These are phyloP conservation scores for Przewalskia tangutica DNA, from an alignment of 257 asterid species.

Conservation along the genomic window DNA sequence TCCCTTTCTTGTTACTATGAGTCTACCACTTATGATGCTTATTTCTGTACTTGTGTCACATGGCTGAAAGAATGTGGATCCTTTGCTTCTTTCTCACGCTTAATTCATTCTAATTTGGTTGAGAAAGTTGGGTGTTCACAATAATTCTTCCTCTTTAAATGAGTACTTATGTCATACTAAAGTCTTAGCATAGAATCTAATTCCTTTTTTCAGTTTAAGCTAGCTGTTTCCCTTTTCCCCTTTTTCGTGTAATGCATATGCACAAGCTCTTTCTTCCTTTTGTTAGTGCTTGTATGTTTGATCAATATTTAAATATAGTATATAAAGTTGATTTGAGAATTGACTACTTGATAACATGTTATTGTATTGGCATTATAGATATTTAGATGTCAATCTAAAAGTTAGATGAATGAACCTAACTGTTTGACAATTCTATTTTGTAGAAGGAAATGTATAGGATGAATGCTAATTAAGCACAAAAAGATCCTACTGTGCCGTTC, in stretches of 20 bases:
- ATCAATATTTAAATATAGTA: background rate
- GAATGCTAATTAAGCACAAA: conserved; percentile 12
- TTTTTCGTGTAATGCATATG: background rate
- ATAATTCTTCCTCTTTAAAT: background rate
- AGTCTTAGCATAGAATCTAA: conserved; percentile 25
- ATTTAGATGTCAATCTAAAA: background rate
- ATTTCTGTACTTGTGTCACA: background rate
- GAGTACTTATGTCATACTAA: conserved; percentile 5
- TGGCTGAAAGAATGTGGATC: background rate
- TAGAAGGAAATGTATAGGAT: conserved; percentile 7
- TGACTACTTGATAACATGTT: background rate
- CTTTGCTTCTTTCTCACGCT: background rate
- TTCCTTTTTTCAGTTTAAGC: conserved; percentile 14
- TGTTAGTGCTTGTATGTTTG: background rate
- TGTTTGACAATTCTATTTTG: background rate
- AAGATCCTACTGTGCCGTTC: conserved; percentile 6
- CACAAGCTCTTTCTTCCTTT: background rate
- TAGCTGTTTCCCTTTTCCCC: conserved; percentile 9
- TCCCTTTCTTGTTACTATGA: background rate
- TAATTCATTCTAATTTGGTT: background rate
- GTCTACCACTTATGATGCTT: background rate
- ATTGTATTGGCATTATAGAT: background rate
- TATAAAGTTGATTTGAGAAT: background rate
- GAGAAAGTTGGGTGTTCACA: background rate
- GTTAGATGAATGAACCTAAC: background rate